A percentile compares a stretch with the other conserved stretches of the same genome.
Conservation (phyloP, 2,329 filamentous ascomycete species). For the Botrytis galanthina region DNA sequence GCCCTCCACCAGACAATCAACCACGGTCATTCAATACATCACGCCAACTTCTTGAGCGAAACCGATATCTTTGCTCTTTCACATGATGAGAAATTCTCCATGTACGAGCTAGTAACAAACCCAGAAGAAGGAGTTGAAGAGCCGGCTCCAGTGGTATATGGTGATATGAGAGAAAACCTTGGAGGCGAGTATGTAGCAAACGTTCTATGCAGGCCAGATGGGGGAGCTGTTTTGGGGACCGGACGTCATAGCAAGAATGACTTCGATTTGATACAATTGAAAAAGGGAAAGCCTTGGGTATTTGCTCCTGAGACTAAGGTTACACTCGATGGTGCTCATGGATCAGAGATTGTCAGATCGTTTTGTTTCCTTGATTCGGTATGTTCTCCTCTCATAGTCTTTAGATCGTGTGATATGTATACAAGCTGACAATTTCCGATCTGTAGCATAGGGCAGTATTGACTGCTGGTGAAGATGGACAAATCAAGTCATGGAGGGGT, state of each 20-base stretch:
- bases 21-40: conserved; percentile 71
- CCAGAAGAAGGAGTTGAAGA: conserved; percentile 56
- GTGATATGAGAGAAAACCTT: conserved; percentile 65
- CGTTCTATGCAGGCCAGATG: conserved; percentile 58
- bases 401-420: background rate
- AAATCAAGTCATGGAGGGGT: conserved; percentile 42
- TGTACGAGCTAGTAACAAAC: conserved; percentile 67
- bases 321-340: conserved; percentile 60
- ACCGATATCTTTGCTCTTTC: conserved; percentile 69
- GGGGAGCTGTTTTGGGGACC: conserved; percentile 60
- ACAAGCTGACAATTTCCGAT: conserved; percentile 11
- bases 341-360: conserved; percentile 60
- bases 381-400: conserved; percentile 23
- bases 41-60: conserved; percentile 65
- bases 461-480: conserved; percentile 43
- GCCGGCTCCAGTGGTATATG: conserved; percentile 54
- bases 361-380: conserved; percentile 63
- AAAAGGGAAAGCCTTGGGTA: conserved; percentile 51
- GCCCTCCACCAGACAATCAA: conserved; percentile 76
- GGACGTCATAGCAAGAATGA: conserved; percentile 61
- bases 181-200: conserved; percentile 73
- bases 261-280: conserved; percentile 61
- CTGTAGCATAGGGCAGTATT: conserved; percentile 38
- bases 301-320: conserved; percentile 56
- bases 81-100: conserved; percentile 73